Conservation (phyloP, 2,329 filamentous ascomycete species). For the Fusarium graminum region DNA sequence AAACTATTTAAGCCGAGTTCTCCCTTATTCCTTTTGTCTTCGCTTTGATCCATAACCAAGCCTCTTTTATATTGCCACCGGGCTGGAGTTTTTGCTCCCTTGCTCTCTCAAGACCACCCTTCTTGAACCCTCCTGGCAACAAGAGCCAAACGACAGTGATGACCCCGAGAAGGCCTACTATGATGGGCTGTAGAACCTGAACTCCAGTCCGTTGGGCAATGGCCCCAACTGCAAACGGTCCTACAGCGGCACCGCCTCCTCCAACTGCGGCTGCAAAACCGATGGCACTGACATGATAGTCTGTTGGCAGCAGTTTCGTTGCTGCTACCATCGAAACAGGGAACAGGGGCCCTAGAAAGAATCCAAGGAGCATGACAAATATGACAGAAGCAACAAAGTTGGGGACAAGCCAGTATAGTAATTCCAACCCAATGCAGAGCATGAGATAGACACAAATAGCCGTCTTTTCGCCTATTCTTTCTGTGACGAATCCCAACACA, state of each 20-base stretch:
- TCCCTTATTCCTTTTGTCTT: constrained; percentile 1
- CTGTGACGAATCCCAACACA: constrained; percentile 80
- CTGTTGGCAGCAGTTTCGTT: constrained; percentile 78
- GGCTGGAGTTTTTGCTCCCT: constrained; percentile 54
- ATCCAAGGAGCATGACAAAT: constrained; percentile 78
- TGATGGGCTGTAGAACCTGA: constrained; percentile 67
- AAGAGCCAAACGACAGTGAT: constrained; percentile 61
- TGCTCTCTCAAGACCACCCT: constrained; percentile 58
- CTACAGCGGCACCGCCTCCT: constrained; percentile 75
- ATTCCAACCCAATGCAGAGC: constrained; percentile 72
- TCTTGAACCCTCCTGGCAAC: constrained; percentile 57
- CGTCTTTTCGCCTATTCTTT: constrained; percentile 77
- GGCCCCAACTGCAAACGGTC: constrained; percentile 76
- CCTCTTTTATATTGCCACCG: constrained; percentile 51
- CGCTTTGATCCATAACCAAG: constrained; percentile 33
- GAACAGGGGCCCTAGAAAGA: constrained; percentile 85
- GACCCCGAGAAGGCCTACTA: constrained; percentile 62
- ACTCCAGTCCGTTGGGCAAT: constrained; percentile 72
- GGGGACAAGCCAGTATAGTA: constrained; percentile 86
- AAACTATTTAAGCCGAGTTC: too few species aligned
- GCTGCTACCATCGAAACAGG: constrained; percentile 79
- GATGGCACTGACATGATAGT: constrained; percentile 83
- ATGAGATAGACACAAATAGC: constrained; percentile 74
- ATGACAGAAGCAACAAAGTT: constrained; percentile 80
- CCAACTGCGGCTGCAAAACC: constrained; percentile 86